phyloP scores from a whole-genome alignment of 805 yeast species.

The Candida schatavii region DNA sequence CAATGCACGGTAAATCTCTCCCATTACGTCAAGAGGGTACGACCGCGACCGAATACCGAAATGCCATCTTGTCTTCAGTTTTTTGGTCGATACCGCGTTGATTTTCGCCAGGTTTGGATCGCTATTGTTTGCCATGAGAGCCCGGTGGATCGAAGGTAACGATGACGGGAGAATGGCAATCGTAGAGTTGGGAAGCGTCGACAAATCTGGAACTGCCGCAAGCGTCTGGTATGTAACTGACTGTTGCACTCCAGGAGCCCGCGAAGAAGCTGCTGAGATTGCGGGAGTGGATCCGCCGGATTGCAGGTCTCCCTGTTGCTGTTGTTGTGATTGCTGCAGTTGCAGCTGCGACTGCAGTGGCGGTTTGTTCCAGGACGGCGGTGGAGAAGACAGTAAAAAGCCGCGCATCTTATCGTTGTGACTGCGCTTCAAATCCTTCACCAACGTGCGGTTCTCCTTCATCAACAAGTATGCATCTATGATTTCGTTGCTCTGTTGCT shows the following conservation, averaged over 20 bases:
- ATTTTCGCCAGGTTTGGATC: constrained; percentile 24
- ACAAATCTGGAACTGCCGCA: constrained; percentile 45
- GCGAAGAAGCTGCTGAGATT: constrained; percentile 13
- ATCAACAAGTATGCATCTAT: constrained; percentile 82
- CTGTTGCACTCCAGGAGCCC: constrained; percentile 44
- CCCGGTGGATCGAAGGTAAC: constrained; percentile 90
- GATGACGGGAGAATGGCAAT: constrained; percentile 93
- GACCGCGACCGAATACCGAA: constrained; percentile 95
- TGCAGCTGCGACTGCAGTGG: constrained; percentile 4
- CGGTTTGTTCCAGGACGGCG: constrained; percentile 41
- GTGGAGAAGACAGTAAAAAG: constrained; percentile 60
- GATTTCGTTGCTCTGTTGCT: constrained; percentile 58
- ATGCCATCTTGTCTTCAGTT: constrained; percentile 96
- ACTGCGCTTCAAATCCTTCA: constrained; percentile 59
- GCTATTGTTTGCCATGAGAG: constrained; percentile 70
- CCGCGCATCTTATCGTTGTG: constrained; percentile 54
- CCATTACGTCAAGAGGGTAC: constrained; percentile 97
- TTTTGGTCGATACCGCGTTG: constrained; percentile 65
- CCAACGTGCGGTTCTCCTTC: constrained; percentile 72
- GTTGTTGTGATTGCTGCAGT: too few relatives aligned
- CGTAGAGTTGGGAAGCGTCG: constrained; percentile 66
- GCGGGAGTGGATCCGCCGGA: too few relatives aligned
- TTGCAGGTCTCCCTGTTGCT: not conserved
- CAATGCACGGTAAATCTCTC: constrained; percentile 92
- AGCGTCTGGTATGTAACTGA: constrained; percentile 47